Evolutionary conservation across 177 flowering plant species (phyloP).

Genomic region (Telopea speciosissima): DNA sequence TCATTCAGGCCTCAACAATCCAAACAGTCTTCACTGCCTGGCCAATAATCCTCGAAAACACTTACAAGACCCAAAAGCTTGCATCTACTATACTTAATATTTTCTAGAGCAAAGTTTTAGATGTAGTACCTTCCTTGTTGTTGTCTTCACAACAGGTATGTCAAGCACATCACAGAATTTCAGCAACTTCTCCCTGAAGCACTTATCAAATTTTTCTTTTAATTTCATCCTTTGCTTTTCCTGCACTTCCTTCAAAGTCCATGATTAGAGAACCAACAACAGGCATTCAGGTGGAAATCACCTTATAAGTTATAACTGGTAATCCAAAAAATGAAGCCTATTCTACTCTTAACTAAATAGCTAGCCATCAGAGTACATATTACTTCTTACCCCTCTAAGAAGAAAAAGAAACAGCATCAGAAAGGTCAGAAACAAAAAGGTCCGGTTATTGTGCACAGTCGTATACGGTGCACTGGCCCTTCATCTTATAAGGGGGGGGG

Average conservation of each 20-base stretch:
- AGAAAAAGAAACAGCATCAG: too few species aligned
- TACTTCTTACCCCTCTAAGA: not conserved
- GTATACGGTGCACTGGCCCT: too few species aligned
- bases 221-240: slow-evolving; percentile 74
- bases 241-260: slow-evolving; percentile 33
- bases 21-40: not conserved
- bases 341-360: not conserved
- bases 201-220: slow-evolving; percentile 78
- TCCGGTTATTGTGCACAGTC: too few species aligned
- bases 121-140: slow-evolving; percentile 56
- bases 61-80: not conserved
- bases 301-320: not conserved
- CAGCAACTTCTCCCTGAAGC: slow-evolving; percentile 60
- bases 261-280: not conserved
- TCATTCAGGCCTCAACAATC: not conserved
- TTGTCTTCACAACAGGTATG: slow-evolving; percentile 50
- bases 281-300: not conserved
- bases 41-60: not conserved
- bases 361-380: not conserved
- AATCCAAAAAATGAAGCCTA: not conserved
- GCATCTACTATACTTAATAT: not conserved
- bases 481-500: too few species aligned
- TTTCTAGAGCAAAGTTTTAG: not conserved
- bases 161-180: slow-evolving; percentile 80
- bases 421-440: not conserved